Conservation (phyloP, 1,139 yeast species). For the Kluyveromyces sp. region DNA sequence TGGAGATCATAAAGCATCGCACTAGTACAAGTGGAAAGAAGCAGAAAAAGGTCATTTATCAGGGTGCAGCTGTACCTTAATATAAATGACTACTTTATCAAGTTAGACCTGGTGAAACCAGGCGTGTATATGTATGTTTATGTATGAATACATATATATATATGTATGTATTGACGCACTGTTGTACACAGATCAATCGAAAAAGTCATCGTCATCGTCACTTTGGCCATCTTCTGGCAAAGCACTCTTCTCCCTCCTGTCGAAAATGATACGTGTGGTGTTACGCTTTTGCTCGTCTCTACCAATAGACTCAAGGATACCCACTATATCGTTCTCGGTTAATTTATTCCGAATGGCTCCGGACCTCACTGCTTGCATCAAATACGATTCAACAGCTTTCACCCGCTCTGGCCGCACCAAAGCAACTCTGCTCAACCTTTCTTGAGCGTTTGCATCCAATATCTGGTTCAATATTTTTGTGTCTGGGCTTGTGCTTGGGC, state of each 20-base stretch:
- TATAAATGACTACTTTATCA: too few species aligned
- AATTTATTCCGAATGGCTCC: conserved; percentile 73
- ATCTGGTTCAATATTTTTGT: conserved; percentile 50
- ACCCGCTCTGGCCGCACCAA: conserved; percentile 91
- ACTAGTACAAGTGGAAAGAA: too few species aligned
- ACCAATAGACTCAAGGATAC: conserved; percentile 73
- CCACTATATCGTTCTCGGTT: conserved; percentile 72
- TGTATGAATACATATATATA: too few species aligned
- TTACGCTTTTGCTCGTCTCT: conserved; percentile 62
- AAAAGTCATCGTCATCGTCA: conserved; percentile 35
- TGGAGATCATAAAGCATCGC: too few species aligned
- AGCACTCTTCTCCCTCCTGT: conserved; percentile 35
- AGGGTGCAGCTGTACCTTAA: too few species aligned
- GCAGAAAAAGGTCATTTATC: too few species aligned
- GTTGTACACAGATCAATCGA: conserved; percentile 20
- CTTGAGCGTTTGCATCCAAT: conserved; percentile 76
- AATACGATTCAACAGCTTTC: conserved; percentile 76
- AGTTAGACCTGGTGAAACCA: too few species aligned
- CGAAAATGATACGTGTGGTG: conserved; percentile 53
- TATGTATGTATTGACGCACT: too few species aligned
- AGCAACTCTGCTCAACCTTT: conserved; percentile 76
- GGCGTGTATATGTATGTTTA: too few species aligned
- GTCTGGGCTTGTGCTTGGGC: conserved; percentile 6
- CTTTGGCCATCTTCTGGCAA: conserved; percentile 27
- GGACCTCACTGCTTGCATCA: conserved; percentile 63